Conservation (phyloP, 1,139 yeast species). For the Pichia norvegensis region DNA sequence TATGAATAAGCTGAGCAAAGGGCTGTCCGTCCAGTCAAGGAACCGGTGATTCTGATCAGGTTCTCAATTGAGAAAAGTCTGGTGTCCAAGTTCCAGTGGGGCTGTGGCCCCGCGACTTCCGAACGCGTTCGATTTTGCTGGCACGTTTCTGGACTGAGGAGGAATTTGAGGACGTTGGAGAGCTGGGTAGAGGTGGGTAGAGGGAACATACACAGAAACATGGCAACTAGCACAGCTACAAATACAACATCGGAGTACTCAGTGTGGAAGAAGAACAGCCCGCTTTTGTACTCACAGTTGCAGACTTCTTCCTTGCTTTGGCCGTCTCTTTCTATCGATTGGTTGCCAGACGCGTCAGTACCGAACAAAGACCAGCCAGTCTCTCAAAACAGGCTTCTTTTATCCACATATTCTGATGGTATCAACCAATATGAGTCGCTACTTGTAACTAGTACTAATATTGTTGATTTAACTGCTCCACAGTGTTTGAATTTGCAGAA, state of each 20-base stretch:
- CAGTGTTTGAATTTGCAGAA: conserved; percentile 11
- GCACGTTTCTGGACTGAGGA: no score
- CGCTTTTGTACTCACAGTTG: conserved; percentile 43
- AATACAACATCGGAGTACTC: conserved; percentile 2
- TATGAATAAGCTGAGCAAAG: neutral
- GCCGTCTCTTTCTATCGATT: conserved; percentile 50
- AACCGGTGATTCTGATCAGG: no score
- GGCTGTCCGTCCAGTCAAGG: no score
- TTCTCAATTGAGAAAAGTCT: no score
- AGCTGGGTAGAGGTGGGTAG: no score
- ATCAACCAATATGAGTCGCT: conserved; percentile 20
- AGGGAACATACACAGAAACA: no score
- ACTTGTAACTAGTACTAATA: conserved; percentile 9
- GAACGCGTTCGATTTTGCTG: no score
- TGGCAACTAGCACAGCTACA: neutral
- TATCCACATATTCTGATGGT: conserved; percentile 27
- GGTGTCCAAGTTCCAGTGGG: no score
- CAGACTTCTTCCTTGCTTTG: conserved; percentile 44
- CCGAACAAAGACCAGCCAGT: conserved; percentile 3
- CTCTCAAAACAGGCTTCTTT: conserved; percentile 21
- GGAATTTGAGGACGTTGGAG: no score
- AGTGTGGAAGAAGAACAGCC: conserved; percentile 50
- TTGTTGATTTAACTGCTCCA: neutral
- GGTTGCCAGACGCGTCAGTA: conserved; percentile 38
- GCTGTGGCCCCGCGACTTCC: no score